Evolutionary conservation across 768 basidiomycete species (phyloP).

Genomic region (Coprinopsis cinerea): DNA sequence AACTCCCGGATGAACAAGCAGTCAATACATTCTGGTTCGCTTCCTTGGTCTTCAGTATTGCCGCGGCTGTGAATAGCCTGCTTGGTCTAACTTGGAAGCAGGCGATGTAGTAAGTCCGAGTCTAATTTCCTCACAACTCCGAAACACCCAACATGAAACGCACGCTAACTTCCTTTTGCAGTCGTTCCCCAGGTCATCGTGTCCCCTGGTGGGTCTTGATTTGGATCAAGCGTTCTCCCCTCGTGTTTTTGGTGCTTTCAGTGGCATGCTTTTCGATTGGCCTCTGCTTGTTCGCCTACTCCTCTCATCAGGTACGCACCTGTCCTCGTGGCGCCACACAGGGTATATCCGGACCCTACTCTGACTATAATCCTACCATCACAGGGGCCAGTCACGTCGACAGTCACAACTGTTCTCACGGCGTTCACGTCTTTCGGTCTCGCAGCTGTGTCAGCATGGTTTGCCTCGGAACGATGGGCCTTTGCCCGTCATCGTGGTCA

Average conservation of each 20-base stretch:
- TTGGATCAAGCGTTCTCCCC: conserved; percentile 81
- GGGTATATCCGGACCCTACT: background rate
- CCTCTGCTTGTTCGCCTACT: conserved; percentile 70
- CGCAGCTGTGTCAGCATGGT: conserved; percentile 67
- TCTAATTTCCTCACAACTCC: conserved; percentile 4
- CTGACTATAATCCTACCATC: too few species aligned
- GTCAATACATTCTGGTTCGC: conserved; percentile 75
- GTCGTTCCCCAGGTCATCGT: conserved; percentile 69
- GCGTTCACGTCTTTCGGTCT: conserved; percentile 68
- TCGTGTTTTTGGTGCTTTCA: conserved; percentile 79
- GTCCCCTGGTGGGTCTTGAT: conserved; percentile 82
- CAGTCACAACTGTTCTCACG: conserved; percentile 72
- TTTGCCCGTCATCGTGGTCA: conserved; percentile 57
- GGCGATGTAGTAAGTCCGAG: conserved; percentile 66
- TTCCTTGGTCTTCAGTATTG: conserved; percentile 72
- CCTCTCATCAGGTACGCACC: conserved; percentile 53
- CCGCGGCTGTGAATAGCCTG: conserved; percentile 71
- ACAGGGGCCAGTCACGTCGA: conserved; percentile 56
- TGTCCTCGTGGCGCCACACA: background rate
- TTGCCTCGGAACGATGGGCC: conserved; percentile 63
- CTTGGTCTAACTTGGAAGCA: conserved; percentile 76
- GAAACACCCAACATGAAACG: too few species aligned
- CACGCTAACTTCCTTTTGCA: conserved; percentile 24
- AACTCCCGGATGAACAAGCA: conserved; percentile 32
- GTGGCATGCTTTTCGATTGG: conserved; percentile 81